Base-by-base conservation (phyloP, 208 protist genomes). In the Kentomonas sorsogonicus region DNA sequence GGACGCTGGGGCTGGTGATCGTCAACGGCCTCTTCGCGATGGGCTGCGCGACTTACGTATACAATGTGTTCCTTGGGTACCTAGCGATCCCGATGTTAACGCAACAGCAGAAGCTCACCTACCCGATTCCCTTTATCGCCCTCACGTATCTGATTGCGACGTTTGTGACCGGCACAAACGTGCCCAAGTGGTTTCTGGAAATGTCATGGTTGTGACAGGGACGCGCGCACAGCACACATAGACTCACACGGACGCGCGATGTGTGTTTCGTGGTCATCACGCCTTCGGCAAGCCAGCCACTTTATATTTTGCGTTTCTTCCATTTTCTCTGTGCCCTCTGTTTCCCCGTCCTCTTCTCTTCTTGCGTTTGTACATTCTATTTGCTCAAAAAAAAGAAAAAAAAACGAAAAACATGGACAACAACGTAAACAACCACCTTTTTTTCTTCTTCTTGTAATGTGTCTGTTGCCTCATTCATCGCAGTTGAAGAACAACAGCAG, bases 21-120 rank as follows among this genome's bases (percentile, higher is more conserved):
- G 48, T 61, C 22, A 94, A 96, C 62, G 63, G 46, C 13, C 47
- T 96, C 22, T 85, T 79, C 46, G 33, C 77, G 3, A 52, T 85
- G n/a, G 86, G 84, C 1, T 65, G 60, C 30, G 53, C 69, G 0
- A 71, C 78, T 34, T 98, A 98, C 63, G 51, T 86, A 25, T 97
- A 98, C 75, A 86, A 86, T 57, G 75, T 90, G 0, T 98, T 96
- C 70, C 56, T 94, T 20, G 95, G 93, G 41, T 98, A 94, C 58
- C 55, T 94, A 34, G 93, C 94, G 39, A 72, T 98, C n/a, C 91
- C 94, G 1, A 85, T 86, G 40, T 63, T 98, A 2, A 64, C 67
- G 29, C 76, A 83, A 9, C 92, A 96, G 52, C 78, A 96, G 33
- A 70, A 66, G 20, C 73, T 97, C n/a, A 79, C 96, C 27, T 96